phyloP scores from a whole-genome alignment of 345 rosid genomes.

The Ceriops zippeliana region DNA sequence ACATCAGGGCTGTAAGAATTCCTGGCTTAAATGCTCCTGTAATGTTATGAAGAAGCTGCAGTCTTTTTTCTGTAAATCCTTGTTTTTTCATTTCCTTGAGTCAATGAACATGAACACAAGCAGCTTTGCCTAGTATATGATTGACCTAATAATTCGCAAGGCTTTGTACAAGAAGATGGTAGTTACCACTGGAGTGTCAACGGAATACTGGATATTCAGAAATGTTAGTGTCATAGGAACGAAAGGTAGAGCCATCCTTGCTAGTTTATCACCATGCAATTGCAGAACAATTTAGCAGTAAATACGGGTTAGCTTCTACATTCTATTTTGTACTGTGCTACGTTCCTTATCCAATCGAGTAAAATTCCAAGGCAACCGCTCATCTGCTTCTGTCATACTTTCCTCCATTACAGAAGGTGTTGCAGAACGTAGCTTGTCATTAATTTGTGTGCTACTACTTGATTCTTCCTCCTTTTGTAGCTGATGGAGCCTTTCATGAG shows the following conservation, averaged over 20 bases:
- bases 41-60: conserved; percentile 38
- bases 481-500: conserved; percentile 22
- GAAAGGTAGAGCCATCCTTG: conserved; percentile 34
- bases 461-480: conserved; percentile 10
- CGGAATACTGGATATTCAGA: conserved; percentile 27
- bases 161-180: neutral
- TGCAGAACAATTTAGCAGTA: neutral
- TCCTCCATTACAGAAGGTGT: neutral
- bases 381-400: neutral
- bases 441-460: neutral
- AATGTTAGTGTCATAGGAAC: conserved; percentile 34
- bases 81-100: conserved; percentile 26
- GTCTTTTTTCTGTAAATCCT: conserved; percentile 28
- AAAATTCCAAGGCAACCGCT: neutral
- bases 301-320: neutral
- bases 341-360: neutral
- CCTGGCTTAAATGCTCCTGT: conserved; percentile 47
- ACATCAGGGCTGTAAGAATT: conserved; percentile 46
- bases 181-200: conserved; percentile 34
- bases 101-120: neutral
- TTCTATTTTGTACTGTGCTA: neutral
- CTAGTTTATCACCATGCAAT: neutral
- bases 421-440: neutral
- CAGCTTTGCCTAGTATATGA: neutral
- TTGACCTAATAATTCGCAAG: neutral